Evolutionary conservation across 805 yeast species (phyloP).

Genomic region (Vanderwaltozyma polyspora): DNA sequence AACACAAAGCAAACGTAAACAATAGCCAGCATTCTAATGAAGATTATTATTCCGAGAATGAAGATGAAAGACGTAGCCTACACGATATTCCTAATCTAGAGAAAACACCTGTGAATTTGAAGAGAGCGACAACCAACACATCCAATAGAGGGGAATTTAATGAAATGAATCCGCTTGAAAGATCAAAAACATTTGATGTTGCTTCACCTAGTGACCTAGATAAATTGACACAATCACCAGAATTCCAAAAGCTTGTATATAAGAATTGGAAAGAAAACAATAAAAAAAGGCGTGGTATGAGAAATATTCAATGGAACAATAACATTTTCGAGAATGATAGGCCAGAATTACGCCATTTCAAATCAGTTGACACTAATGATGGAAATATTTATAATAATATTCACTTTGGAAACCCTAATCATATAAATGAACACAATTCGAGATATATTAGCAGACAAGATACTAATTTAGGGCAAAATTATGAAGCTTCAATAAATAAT

Average conservation of each 20-base stretch:
- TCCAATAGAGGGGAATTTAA: too few species aligned
- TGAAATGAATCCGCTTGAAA: background rate
- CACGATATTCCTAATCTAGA: background rate
- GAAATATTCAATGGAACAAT: conserved; percentile 1
- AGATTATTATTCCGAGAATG: conserved; percentile 20
- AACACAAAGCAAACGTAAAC: too few species aligned
- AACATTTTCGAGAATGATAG: background rate
- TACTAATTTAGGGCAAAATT: background rate
- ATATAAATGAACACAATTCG: too few species aligned
- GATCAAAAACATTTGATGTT: conserved; percentile 41
- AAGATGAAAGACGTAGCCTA: conserved; percentile 10
- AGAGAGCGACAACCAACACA: background rate
- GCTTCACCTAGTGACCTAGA: conserved; percentile 14
- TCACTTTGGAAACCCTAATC: background rate
- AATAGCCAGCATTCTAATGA: conserved; percentile 11
- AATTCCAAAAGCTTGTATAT: conserved; percentile 35
- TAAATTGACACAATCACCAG: conserved; percentile 31
- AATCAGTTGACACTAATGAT: background rate
- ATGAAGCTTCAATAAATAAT: background rate
- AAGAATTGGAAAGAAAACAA: conserved; percentile 24
- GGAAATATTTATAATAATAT: background rate
- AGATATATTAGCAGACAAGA: too few species aligned
- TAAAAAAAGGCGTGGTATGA: conserved; percentile 4
- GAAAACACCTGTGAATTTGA: background rate
- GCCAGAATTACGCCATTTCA: background rate